Conservation (phyloP, 1,139 yeast species). For the Sugiyamaella xylanicola region DNA sequence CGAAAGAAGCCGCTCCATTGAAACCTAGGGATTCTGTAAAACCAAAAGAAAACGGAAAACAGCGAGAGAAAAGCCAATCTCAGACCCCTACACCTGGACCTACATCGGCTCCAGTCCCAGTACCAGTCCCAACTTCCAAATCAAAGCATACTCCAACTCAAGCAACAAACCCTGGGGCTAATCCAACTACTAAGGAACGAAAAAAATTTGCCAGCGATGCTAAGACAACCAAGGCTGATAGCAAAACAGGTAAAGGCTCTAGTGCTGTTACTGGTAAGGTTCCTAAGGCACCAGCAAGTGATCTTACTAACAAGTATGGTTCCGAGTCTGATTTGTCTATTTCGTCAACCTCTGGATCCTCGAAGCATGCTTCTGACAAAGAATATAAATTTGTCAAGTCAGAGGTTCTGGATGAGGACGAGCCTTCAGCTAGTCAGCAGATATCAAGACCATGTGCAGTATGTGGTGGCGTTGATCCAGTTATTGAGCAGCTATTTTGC, state of each 20-base stretch:
- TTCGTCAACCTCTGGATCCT: background rate
- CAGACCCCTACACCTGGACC: background rate
- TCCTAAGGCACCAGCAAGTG: no score
- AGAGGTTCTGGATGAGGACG: no score
- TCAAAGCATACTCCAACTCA: background rate
- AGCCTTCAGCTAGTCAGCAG: no score
- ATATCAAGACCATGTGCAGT: slow-evolving; percentile 53
- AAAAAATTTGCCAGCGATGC: background rate
- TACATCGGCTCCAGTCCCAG: background rate
- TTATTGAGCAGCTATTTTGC: slow-evolving; percentile 55
- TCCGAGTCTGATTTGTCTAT: no score
- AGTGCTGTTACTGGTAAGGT: background rate
- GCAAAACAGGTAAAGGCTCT: background rate
- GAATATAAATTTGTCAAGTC: slow-evolving; percentile 6
- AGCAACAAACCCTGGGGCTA: background rate
- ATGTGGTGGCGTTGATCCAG: slow-evolving; percentile 52
- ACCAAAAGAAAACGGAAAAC: background rate
- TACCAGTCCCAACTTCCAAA: no score
- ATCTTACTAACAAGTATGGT: no score
- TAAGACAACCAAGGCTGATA: background rate
- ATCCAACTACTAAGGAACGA: background rate
- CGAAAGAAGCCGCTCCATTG: no score
- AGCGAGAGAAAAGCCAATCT: background rate
- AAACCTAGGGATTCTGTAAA: background rate
- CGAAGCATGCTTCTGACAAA: background rate